Percentiles rank a stretch among this genome's conserved stretches.
Conservation (phyloP, 768 basidiomycete genomes). For the Collybiopsis confluens region DNA sequence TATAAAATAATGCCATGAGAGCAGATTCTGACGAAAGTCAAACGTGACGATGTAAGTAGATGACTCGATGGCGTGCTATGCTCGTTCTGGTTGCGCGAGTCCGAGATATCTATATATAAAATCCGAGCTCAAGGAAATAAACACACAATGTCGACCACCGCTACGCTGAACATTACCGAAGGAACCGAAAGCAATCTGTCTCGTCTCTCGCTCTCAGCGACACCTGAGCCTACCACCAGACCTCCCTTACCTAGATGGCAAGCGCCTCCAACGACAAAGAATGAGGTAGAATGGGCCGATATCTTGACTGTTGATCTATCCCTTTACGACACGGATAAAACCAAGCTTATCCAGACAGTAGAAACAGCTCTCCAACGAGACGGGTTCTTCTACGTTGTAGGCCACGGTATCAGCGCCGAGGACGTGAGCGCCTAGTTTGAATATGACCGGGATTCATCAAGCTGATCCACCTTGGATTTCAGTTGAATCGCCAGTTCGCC, state of each 20-base stretch:
- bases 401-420: constrained; percentile 24
- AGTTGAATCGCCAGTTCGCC: constrained; percentile 27
- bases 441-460: background rate
- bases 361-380: constrained; percentile 26
- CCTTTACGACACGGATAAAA: constrained; percentile 22
- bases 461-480: background rate
- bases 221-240: background rate
- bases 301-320: constrained; percentile 33
- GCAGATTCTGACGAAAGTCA: too few species aligned
- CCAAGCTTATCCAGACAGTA: constrained; percentile 23
- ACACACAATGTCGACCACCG: background rate
- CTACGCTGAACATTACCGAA: background rate
- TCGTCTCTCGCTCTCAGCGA: background rate
- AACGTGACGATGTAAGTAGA: too few species aligned
- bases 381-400: constrained; percentile 32
- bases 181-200: background rate
- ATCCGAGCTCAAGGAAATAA: too few species aligned
- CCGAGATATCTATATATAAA: too few species aligned
- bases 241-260: constrained; percentile 13
- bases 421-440: constrained; percentile 12
- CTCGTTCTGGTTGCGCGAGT: too few species aligned
- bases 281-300: constrained; percentile 28
- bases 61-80: too few species aligned
- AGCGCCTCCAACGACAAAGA: constrained; percentile 17
- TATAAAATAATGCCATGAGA: too few species aligned